These are phyloP conservation scores for Anthostomella pinea DNA, from an alignment of 2,329 filamentous ascomycete genomes.

Conservation along the genomic window DNA sequence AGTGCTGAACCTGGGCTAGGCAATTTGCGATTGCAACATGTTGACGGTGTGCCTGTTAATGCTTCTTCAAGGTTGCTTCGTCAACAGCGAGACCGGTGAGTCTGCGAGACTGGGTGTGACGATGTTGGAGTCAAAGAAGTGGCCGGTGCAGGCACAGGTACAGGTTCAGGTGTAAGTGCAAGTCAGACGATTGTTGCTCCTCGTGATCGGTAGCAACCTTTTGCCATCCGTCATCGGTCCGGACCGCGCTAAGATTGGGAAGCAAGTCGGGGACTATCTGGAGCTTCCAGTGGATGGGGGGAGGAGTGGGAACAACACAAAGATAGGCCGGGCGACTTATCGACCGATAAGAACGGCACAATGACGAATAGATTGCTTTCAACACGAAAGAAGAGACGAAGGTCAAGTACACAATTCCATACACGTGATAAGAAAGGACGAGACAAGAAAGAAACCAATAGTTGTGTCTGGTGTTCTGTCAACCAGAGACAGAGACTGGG, in stretches of 20 bases:
- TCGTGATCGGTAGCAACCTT: constrained; percentile 29
- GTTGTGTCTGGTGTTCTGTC: too few relatives aligned
- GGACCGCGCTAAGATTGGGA: constrained; percentile 22
- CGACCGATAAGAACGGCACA: constrained; percentile 16
- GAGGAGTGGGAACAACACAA: neutral
- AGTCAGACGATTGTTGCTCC: constrained; percentile 29
- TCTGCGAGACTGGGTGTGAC: constrained; percentile 1
- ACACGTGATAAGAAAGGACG: too few relatives aligned
- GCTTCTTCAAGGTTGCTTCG: neutral
- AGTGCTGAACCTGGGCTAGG: constrained; percentile 26
- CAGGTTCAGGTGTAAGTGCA: neutral
- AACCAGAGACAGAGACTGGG: too few relatives aligned
- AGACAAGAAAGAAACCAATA: too few relatives aligned
- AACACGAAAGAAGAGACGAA: constrained; percentile 1
- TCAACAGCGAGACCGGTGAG: neutral
- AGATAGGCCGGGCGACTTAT: neutral
- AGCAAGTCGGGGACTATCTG: constrained; percentile 8
- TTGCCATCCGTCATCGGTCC: constrained; percentile 33
- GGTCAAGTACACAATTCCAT: neutral
- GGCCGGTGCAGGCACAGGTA: too few relatives aligned
- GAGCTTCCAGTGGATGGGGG: neutral
- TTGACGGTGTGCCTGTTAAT: constrained; percentile 11
- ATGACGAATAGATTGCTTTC: constrained; percentile 24
- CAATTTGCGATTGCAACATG: constrained; percentile 26
- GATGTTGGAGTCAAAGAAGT: neutral